Percentiles rank a stretch among this genome's conserved stretches.
These are phyloP conservation scores for Candida ovalis DNA, from an alignment of 805 yeast genomes.

Conservation along the genomic window DNA sequence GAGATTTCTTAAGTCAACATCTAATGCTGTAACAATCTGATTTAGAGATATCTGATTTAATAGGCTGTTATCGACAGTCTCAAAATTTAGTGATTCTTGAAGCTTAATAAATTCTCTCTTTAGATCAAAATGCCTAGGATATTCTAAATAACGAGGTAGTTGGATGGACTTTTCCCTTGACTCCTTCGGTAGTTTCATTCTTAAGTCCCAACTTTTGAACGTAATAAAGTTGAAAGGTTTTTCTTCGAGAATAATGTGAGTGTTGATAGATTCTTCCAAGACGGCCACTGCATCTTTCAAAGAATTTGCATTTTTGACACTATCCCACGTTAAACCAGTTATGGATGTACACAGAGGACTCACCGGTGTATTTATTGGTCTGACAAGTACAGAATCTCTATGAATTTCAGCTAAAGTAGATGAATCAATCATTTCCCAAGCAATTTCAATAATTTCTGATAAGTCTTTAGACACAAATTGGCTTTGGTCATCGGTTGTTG, in stretches of 20 bases:
- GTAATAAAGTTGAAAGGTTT: conserved; percentile 64
- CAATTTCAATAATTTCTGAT: conserved; percentile 61
- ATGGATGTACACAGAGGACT: conserved; percentile 52
- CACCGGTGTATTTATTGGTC: conserved; percentile 64
- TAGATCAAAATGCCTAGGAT: conserved; percentile 73
- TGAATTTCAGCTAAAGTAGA: conserved; percentile 40
- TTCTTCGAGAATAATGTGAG: conserved; percentile 36
- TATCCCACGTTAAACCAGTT: conserved; percentile 58
- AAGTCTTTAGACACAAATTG: conserved; percentile 60
- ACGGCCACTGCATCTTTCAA: conserved; percentile 59
- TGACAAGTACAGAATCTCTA: conserved; percentile 46
- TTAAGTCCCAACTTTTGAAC: conserved; percentile 60
- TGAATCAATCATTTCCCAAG: conserved; percentile 64
- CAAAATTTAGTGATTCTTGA: conserved; percentile 60
- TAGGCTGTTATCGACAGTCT: conserved; percentile 35
- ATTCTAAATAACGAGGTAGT: conserved; percentile 71
- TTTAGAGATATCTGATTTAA: conserved; percentile 19
- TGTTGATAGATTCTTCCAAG: conserved; percentile 49
- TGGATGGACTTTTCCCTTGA: conserved; percentile 71
- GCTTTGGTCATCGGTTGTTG: conserved; percentile 65
- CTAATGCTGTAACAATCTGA: conserved; percentile 20
- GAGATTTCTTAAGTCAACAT: conserved; percentile 18
- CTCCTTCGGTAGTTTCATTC: conserved; percentile 77
- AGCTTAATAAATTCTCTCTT: conserved; percentile 69
- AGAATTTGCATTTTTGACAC: conserved; percentile 51